Conservation (phyloP, 495 filamentous ascomycete species). For the Penicillium roqueforti region DNA sequence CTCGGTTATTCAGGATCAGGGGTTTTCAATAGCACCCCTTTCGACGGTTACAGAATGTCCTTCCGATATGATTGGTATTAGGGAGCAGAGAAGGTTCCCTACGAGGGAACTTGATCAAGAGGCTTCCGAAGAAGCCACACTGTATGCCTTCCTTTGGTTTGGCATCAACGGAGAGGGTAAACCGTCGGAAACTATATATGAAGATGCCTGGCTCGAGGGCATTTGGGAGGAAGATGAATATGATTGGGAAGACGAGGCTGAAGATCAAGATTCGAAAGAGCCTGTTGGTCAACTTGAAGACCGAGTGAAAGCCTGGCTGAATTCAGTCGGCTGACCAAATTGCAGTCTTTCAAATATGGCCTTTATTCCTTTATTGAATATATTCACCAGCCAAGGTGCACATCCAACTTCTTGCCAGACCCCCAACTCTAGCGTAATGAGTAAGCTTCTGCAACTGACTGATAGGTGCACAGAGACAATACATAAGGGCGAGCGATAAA, state of each 20-base stretch:
- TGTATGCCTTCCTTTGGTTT: neutral
- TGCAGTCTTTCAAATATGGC: neutral
- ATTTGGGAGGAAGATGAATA: neutral
- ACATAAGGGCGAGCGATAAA: neutral
- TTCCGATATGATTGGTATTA: neutral
- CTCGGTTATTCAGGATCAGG: neutral
- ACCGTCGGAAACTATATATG: neutral
- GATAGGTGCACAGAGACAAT: too few species aligned
- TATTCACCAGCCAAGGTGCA: neutral
- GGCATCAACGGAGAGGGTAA: neutral
- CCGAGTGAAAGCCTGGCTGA: neutral
- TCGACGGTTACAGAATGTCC: too few species aligned
- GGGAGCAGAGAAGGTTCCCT: neutral
- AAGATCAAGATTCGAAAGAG: neutral
- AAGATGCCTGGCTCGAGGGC: neutral
- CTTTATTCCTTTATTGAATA: neutral
- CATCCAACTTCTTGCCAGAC: neutral
- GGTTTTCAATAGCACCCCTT: too few species aligned
- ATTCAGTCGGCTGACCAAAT: neutral
- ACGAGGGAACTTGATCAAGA: neutral
- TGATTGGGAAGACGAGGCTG: neutral
- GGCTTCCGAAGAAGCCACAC: neutral
- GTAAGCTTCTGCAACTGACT: neutral
- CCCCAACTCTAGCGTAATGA: neutral
- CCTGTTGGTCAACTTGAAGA: neutral